Percentiles rank a stretch among this genome's conserved stretches.
phyloP scores from a whole-genome alignment of 306 rosid genomes.

The Macrotyloma uniflorum region DNA sequence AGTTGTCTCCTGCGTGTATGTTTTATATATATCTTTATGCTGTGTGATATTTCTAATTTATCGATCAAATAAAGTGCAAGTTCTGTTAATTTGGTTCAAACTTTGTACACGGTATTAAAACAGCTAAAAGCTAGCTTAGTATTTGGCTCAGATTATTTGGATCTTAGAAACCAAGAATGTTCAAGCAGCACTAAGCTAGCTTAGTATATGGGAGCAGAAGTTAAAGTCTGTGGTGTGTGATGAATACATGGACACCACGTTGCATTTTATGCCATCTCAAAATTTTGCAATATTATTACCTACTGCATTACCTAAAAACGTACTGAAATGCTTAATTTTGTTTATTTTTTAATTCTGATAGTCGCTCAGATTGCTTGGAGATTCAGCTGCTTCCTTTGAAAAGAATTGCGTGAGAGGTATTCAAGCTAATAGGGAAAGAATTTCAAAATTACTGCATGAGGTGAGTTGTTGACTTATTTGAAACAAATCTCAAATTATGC shows the following conservation, averaged over 20 bases:
- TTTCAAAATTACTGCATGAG: slow-evolving; percentile 88
- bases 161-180: background rate
- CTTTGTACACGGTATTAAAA: background rate
- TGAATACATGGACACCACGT: no score
- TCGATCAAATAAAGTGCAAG: slow-evolving; percentile 9
- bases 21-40: slow-evolving; percentile 3
- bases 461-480: slow-evolving; percentile 49
- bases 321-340: background rate
- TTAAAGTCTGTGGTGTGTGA: background rate
- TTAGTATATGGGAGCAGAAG: slow-evolving; percentile 11
- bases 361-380: slow-evolving; percentile 92
- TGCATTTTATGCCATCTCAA: no score
- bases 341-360: slow-evolving; percentile 39
- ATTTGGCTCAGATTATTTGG: no score
- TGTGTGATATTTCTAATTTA: background rate
- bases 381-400: slow-evolving; percentile 87
- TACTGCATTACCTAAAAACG: background rate
- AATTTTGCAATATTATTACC: background rate
- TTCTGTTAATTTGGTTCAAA: slow-evolving; percentile 23
- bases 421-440: slow-evolving; percentile 90
- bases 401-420: slow-evolving; percentile 94
- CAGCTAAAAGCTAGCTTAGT: background rate
- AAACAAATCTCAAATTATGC: slow-evolving; percentile 1
- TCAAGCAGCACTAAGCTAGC: background rate
- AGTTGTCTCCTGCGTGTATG: slow-evolving; percentile 80